These are phyloP conservation scores for Penicillium sp. DNA, from an alignment of 2,329 filamentous ascomycete genomes.

Conservation along the genomic window DNA sequence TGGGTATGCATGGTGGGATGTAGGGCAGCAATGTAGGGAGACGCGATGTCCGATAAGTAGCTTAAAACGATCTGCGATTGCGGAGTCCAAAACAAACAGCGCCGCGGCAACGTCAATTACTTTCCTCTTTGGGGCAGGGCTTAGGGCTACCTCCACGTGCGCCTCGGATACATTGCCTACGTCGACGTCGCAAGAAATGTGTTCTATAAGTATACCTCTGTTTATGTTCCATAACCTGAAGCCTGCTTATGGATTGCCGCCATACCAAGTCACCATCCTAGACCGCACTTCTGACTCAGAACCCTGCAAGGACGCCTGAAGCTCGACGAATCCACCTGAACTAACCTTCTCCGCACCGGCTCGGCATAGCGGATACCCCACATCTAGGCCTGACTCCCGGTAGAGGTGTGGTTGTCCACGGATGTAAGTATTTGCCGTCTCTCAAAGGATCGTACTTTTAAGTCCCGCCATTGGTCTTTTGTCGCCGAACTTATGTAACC, in stretches of 20 bases:
- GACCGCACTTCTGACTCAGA: neutral
- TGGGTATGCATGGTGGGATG: constrained; percentile 40
- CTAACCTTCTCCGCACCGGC: constrained; percentile 17
- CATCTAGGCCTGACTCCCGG: neutral
- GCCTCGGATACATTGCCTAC: neutral
- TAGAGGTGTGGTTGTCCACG: neutral
- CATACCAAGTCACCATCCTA: neutral
- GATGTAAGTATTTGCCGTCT: neutral
- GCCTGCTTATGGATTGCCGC: neutral
- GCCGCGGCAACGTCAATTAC: constrained; percentile 21
- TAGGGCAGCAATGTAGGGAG: constrained; percentile 6
- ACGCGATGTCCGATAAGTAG: constrained; percentile 10
- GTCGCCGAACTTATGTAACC: constrained; percentile 6
- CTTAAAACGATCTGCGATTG: constrained; percentile 4
- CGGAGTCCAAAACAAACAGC: constrained; percentile 25
- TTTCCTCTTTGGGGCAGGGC: constrained; percentile 14
- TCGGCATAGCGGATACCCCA: constrained; percentile 18
- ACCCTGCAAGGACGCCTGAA: neutral
- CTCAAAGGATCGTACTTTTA: neutral
- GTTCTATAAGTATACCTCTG: neutral
- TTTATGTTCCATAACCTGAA: neutral
- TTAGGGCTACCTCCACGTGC: constrained; percentile 15
- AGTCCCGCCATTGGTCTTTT: constrained; percentile 12
- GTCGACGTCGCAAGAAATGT: neutral
- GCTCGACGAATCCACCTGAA: neutral